Conservation (phyloP, 1,284 basidiomycete species). For the Tausonia pullulans region DNA sequence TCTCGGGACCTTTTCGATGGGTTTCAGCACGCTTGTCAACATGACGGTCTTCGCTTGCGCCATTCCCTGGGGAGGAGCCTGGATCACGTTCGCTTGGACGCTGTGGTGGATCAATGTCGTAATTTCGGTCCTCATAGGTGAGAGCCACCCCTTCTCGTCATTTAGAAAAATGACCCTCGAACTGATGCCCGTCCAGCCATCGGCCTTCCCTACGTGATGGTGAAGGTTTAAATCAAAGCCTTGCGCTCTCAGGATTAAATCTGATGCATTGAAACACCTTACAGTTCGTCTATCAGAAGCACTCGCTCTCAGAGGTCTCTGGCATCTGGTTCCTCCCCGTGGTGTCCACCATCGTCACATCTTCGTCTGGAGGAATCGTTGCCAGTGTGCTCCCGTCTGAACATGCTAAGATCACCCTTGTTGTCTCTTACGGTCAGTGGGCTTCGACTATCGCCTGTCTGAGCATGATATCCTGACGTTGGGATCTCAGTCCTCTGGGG, state of each 20-base stretch:
- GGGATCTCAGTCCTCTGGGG: constrained; percentile 32
- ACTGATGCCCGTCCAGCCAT: constrained; percentile 27
- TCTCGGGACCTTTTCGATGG: constrained; percentile 60
- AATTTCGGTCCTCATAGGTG: constrained; percentile 47
- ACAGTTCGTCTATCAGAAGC: constrained; percentile 53
- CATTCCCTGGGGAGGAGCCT: constrained; percentile 40
- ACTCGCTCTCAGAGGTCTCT: constrained; percentile 47
- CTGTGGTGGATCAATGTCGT: constrained; percentile 63
- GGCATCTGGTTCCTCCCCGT: constrained; percentile 61
- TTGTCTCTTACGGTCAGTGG: constrained; percentile 30
- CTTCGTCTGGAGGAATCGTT: constrained; percentile 53
- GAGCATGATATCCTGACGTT: background rate
- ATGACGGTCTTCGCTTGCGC: constrained; percentile 40
- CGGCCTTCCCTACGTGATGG: constrained; percentile 54
- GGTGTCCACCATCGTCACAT: constrained; percentile 55
- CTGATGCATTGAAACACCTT: background rate
- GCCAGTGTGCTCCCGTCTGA: constrained; percentile 41
- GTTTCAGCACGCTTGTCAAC: constrained; percentile 51
- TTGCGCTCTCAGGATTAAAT: background rate
- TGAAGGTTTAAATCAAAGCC: background rate
- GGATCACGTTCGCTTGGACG: constrained; percentile 51
- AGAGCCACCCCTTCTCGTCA: background rate
- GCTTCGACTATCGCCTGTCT: background rate
- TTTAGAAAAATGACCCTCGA: no score
- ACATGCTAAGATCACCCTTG: constrained; percentile 41